phyloP scores from a whole-genome alignment of 805 yeast species.

The Cyberlindnera samutprakarnensis region DNA sequence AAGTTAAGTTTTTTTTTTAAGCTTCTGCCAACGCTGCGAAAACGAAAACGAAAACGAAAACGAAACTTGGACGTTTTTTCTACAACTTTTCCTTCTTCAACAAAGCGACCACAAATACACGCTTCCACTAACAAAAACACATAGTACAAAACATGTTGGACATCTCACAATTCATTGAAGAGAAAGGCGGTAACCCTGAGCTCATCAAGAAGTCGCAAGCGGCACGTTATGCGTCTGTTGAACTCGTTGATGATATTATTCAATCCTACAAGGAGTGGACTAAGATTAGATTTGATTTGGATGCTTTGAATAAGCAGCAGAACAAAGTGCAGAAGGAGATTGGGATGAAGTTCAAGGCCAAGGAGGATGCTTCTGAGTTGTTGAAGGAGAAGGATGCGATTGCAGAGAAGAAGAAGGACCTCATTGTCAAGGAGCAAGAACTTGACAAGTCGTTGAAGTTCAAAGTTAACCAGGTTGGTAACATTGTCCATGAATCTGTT shows the following conservation, averaged over 20 bases:
- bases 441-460: slow-evolving; percentile 67
- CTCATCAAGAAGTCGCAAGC: slow-evolving; percentile 78
- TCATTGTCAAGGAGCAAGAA: slow-evolving; percentile 62
- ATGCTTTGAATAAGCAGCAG: slow-evolving; percentile 79
- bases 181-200: slow-evolving; percentile 96
- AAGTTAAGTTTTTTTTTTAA: no score
- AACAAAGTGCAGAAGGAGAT: slow-evolving; percentile 90
- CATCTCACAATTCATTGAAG: slow-evolving; percentile 84
- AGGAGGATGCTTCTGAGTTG: slow-evolving; percentile 87
- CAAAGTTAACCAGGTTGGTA: slow-evolving; percentile 89
- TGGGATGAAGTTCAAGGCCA: slow-evolving; percentile 86
- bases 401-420: slow-evolving; percentile 58
- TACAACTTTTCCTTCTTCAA: no score
- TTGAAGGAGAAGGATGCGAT: slow-evolving; percentile 74
- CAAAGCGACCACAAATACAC: no score
- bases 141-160: slow-evolving; percentile 87
- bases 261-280: slow-evolving; percentile 90
- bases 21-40: no score
- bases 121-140: no score
- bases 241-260: slow-evolving; percentile 92
- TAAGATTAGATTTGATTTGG: slow-evolving; percentile 80
- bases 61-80: no score
- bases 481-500: slow-evolving; percentile 89
- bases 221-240: slow-evolving; percentile 93
- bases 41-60: no score